Evolutionary conservation across 768 basidiomycete species (phyloP).

Genomic region (Scleroderma citrinum): DNA sequence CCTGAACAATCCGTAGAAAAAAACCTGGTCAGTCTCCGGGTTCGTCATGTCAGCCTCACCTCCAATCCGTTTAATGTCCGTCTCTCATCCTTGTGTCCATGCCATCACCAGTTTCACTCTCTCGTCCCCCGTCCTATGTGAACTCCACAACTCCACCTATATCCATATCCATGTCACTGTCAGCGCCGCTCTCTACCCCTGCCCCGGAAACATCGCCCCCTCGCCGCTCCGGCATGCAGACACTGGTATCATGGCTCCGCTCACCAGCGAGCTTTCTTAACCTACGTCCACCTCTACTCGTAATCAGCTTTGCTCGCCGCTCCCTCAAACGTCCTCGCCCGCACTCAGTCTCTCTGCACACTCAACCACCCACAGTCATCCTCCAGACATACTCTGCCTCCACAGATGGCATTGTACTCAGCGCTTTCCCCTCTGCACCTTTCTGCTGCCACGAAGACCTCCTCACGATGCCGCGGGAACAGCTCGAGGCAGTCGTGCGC

Average conservation of each 20-base stretch:
- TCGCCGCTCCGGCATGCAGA: not conserved
- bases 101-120: not conserved
- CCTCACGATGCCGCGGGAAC: slow-evolving; percentile 50
- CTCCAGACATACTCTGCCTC: slow-evolving; percentile 50
- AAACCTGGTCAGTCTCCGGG: no score
- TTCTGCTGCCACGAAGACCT: slow-evolving; percentile 77
- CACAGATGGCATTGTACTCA: slow-evolving; percentile 56
- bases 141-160: not conserved
- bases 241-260: not conserved
- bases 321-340: slow-evolving; percentile 13
- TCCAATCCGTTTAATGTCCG: no score
- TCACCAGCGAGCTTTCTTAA: slow-evolving; percentile 6
- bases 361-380: slow-evolving; percentile 37
- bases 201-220: not conserved
- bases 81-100: no score
- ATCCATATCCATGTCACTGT: no score
- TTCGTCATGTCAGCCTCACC: no score
- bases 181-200: not conserved
- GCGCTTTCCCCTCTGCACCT: slow-evolving; percentile 49
- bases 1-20: no score
- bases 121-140: not conserved
- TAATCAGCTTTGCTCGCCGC: no score
- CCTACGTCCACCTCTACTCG: slow-evolving; percentile 8
- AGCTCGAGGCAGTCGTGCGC: slow-evolving; percentile 48
- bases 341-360: slow-evolving; percentile 10